A percentile compares a stretch with the other conserved stretches of the same genome.
Evolutionary conservation across 495 filamentous ascomycete genomes (phyloP).

Genomic region (Lasiosphaeris hirsuta): DNA sequence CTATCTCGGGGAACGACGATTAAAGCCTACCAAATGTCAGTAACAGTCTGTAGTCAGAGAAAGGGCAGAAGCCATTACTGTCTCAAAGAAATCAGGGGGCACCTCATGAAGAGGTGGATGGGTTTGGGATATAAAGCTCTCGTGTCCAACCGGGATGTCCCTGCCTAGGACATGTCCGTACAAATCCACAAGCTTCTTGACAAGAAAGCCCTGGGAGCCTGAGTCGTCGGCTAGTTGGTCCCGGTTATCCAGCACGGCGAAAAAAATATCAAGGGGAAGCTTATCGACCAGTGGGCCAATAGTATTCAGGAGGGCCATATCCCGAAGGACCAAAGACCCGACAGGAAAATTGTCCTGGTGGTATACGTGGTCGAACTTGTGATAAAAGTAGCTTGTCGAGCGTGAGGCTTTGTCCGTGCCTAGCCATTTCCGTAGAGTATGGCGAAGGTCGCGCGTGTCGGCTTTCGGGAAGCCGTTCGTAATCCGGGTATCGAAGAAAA

Average conservation of each 20-base stretch:
- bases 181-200: conserved; percentile 6
- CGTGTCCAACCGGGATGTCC: conserved; percentile 9
- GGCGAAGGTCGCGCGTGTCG: conserved; percentile 1
- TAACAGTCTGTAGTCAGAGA: not conserved
- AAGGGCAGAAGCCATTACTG: not conserved
- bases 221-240: not conserved
- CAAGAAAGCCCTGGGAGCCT: conserved; percentile 7
- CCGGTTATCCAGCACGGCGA: conserved; percentile 14
- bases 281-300: not conserved
- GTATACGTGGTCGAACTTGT: conserved; percentile 14
- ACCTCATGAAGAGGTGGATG: not conserved
- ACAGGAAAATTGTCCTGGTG: not conserved
- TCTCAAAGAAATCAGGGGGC: not conserved
- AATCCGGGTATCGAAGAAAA: not conserved
- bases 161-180: conserved; percentile 7
- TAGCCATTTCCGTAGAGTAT: conserved; percentile 15
- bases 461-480: not conserved
- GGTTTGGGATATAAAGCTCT: conserved; percentile 5
- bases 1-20: conserved; percentile 22
- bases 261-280: conserved; percentile 17
- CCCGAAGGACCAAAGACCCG: not conserved
- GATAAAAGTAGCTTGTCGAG: conserved; percentile 11
- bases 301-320: conserved; percentile 6
- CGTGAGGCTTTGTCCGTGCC: conserved; percentile 9
- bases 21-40: conserved; percentile 7